Conservation (phyloP, 2,329 filamentous ascomycete genomes). For the Pseudonectria buxi region DNA sequence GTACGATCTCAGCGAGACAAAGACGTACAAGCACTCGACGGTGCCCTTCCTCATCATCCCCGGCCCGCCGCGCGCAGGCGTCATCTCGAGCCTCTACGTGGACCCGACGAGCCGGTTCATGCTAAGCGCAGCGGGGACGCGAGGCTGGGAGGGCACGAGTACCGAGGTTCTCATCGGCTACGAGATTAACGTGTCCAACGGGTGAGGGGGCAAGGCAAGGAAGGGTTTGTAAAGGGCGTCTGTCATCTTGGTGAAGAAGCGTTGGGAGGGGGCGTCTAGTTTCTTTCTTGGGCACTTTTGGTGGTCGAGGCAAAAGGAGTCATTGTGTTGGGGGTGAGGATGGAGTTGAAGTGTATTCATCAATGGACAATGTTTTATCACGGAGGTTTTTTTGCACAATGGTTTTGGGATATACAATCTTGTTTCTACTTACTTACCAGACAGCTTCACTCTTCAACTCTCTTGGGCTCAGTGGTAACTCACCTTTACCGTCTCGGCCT, state of each 20-base stretch:
- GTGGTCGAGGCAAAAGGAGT: too few species aligned
- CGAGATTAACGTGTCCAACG: conserved; percentile 56
- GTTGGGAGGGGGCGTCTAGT: neutral
- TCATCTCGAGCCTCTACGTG: conserved; percentile 78
- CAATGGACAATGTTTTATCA: too few species aligned
- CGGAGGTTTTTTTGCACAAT: too few species aligned
- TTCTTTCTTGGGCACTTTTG: too few species aligned
- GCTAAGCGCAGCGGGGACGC: conserved; percentile 83
- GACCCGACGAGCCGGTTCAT: conserved; percentile 87
- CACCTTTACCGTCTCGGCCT: too few species aligned
- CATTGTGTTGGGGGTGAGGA: too few species aligned
- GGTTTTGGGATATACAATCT: too few species aligned
- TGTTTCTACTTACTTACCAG: too few species aligned
- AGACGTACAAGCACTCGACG: conserved; percentile 62
- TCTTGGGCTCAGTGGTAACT: too few species aligned
- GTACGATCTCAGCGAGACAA: conserved; percentile 73
- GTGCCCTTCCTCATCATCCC: conserved; percentile 96
- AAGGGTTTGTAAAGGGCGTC: too few species aligned
- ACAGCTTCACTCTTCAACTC: too few species aligned
- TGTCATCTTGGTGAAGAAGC: neutral
- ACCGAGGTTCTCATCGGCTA: conserved; percentile 94
- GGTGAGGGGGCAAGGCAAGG: conserved; percentile 1
- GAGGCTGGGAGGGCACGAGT: conserved; percentile 86
- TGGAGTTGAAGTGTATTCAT: too few species aligned
- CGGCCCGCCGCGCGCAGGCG: conserved; percentile 73